Evolutionary conservation across 2,329 filamentous ascomycete genomes (phyloP).

Genomic region (Fusarium mangiferae): DNA sequence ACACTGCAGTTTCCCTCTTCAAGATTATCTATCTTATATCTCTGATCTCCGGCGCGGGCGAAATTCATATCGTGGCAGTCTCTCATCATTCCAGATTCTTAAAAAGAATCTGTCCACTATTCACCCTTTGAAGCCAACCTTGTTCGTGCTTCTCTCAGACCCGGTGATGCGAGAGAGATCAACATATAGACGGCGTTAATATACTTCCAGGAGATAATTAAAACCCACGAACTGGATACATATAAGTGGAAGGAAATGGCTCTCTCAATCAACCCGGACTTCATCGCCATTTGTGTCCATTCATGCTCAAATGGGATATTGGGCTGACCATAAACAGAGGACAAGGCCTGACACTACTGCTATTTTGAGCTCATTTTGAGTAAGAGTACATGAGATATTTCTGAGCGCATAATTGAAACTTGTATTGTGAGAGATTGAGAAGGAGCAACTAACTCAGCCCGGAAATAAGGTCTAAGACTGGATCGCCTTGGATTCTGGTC

Average conservation of each 20-base stretch:
- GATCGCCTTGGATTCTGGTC: neutral
- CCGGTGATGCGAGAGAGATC: neutral
- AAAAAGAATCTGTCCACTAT: neutral
- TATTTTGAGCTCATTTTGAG: neutral
- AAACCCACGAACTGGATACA: neutral
- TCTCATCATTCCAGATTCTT: neutral
- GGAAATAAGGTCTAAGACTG: neutral
- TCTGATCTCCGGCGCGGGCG: neutral
- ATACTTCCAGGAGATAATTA: neutral
- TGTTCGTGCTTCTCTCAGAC: neutral
- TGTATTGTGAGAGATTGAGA: no score
- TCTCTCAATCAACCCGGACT: neutral
- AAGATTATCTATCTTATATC: no score
- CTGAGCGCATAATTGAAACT: neutral
- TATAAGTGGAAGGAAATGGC: fast-evolving
- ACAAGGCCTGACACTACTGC: neutral
- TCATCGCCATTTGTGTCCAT: no score
- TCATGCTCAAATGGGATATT: neutral
- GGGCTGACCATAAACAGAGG: neutral
- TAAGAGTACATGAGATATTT: neutral
- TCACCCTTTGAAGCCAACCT: neutral
- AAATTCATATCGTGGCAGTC: neutral
- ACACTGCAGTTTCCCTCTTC: neutral
- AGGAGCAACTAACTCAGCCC: neutral
- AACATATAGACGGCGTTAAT: neutral